phyloP scores from a whole-genome alignment of 352 stramenopile genomes.

The Phytophthora kernoviae region DNA sequence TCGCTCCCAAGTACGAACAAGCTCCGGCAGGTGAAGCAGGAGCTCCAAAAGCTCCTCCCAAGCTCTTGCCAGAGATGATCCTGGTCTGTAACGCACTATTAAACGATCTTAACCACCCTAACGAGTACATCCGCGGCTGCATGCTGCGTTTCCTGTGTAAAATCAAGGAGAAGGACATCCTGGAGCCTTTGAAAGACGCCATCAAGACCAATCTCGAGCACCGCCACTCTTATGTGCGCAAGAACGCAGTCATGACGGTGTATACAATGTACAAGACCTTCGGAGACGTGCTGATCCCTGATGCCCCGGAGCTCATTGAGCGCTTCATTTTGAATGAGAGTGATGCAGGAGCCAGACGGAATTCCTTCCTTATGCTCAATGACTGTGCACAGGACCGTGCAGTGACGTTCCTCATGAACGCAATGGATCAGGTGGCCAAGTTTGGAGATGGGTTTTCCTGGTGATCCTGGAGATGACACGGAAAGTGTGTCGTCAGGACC shows the following conservation, averaged over 20 bases:
- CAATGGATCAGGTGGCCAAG: constrained; percentile 95
- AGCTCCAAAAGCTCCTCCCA: constrained; percentile 65
- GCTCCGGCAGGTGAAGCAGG: constrained; percentile 34
- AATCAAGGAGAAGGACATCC: constrained; percentile 97
- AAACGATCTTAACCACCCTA: constrained; percentile 99
- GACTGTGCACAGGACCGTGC: constrained; percentile 97
- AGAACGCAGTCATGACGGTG: constrained; percentile 98
- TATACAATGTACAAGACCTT: constrained; percentile 98
- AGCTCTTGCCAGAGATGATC: constrained; percentile 99
- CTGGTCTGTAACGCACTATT: constrained; percentile 99
- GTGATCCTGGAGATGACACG: constrained; percentile 99
- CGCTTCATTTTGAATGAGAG: constrained; percentile 95
- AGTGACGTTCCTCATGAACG: constrained; percentile 97
- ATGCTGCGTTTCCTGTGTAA: constrained; percentile 99
- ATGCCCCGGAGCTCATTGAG: constrained; percentile 98
- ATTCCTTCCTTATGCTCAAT: constrained; percentile 99
- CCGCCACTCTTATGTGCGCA: constrained; percentile 98
- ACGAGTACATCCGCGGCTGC: constrained; percentile 99
- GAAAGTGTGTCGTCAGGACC: constrained; percentile 98
- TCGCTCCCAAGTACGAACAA: constrained; percentile 98
- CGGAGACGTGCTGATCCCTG: constrained; percentile 94
- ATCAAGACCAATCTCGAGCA: constrained; percentile 98
- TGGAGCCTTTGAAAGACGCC: constrained; percentile 88
- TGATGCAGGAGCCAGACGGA: constrained; percentile 94
- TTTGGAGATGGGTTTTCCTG: constrained; percentile 99